Conservation (phyloP, 129 eudicot species). For the Centaurea solstitialis region DNA sequence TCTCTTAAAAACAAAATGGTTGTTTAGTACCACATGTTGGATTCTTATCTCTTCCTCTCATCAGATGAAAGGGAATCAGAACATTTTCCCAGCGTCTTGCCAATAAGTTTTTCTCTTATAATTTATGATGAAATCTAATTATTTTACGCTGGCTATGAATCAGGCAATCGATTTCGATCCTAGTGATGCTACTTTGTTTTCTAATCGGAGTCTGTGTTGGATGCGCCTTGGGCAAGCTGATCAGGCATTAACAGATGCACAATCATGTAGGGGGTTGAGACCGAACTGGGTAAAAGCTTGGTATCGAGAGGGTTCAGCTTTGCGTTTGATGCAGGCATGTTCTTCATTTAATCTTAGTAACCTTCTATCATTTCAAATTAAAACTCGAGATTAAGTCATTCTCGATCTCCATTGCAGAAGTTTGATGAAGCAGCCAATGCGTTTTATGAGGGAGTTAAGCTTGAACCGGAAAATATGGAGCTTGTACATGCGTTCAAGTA, state of each 20-base stretch:
- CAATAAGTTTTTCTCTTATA: neutral
- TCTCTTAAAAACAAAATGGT: neutral
- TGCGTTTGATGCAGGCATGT: conserved; percentile 77
- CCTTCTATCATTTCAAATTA: neutral
- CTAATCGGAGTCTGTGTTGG: conserved; percentile 98
- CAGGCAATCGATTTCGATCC: conserved; percentile 97
- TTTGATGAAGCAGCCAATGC: conserved; percentile 97
- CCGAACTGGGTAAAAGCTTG: conserved; percentile 95
- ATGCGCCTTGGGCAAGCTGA: conserved; percentile 89
- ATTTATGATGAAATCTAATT: neutral
- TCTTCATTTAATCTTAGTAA: neutral
- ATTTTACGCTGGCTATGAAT: conserved; percentile 6
- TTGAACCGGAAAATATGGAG: conserved; percentile 94
- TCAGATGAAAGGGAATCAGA: neutral
- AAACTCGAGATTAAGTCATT: neutral
- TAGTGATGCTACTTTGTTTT: conserved; percentile 66
- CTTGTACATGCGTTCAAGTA: conserved; percentile 89
- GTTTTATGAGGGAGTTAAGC: conserved; percentile 86
- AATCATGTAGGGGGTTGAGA: conserved; percentile 65
- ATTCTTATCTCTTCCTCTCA: neutral
- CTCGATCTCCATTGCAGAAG: conserved; percentile 45
- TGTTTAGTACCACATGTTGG: neutral
- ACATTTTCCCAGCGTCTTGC: too few species aligned
- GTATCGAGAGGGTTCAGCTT: conserved; percentile 95
- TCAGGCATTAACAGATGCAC: conserved; percentile 86